Base-by-base conservation (phyloP, 1,284 basidiomycete genomes). In the Melanopsichium pennsylvanicum region DNA sequence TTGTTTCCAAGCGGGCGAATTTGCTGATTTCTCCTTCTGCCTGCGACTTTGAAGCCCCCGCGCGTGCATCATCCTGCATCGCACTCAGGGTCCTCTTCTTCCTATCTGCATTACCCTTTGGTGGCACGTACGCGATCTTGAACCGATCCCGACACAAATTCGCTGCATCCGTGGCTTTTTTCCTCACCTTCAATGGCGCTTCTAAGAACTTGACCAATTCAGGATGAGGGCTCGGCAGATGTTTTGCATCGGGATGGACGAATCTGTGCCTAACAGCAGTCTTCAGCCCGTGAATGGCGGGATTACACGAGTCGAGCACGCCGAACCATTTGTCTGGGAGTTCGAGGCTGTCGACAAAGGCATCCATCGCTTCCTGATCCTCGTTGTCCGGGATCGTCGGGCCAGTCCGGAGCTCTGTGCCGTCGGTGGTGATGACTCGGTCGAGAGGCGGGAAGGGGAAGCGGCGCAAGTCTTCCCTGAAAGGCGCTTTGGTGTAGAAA, bases 201-300 rank as follows among this genome's bases (percentile, higher is more conserved):
- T 91, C 83, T 74, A 96, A 88, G 81, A 90, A 97, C 74, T 90
- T 92, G 25, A 86, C 83, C 6, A 96, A 84, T 55, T 91, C 90
- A 0, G 88, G 89, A 80, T 95, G 92, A 0, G 92, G 91, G 0
- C 89, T 89, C 0, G 90, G 89, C 1, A 96, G 84, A 0, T 91
- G 90, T 49, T 90, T 84, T 2, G 83, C 84, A n/a, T 85, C 82
- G 9, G 93, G 83, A 74, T 94, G 90, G 1, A 86, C 82, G 7
- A 90, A 88, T 11, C 88, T 87, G 75, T 94, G 92, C 80, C 93
- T 90, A 68, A 94, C 88, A 3, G 93, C 93, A 82, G 96, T 92
- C 78, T 95, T 95, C 49, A 89, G 86, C 32, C 93, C 88, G 77
- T 97, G 94, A 25, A 96, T 86, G 5, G 90, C 88, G 0, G 95